Evolutionary conservation across 2,329 filamentous ascomycete species (phyloP).

Genomic region (Penicillium sp.): DNA sequence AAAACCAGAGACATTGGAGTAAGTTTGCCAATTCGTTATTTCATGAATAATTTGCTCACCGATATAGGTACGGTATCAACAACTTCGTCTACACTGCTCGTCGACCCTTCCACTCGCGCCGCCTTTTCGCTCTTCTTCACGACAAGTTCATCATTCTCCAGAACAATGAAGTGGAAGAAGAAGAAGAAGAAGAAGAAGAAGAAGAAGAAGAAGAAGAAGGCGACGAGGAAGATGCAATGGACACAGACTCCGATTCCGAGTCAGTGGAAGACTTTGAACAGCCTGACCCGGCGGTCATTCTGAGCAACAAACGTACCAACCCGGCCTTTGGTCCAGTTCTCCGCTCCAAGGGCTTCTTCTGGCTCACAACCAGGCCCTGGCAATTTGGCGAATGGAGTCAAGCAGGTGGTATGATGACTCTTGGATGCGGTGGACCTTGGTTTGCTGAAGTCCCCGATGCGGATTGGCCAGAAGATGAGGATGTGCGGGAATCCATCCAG

Average conservation of each 20-base stretch:
- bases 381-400: constrained; percentile 49
- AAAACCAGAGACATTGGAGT: constrained; percentile 70
- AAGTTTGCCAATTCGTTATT: constrained; percentile 20
- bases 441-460: constrained; percentile 59
- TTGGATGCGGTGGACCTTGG: constrained; percentile 49
- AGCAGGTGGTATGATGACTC: constrained; percentile 47
- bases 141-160: constrained; percentile 50
- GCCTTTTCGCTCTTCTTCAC: constrained; percentile 43
- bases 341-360: constrained; percentile 49
- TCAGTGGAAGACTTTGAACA: constrained; percentile 34
- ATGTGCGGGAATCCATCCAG: constrained; percentile 50
- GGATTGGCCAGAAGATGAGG: constrained; percentile 52
- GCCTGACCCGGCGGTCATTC: constrained; percentile 34
- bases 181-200: constrained; percentile 15
- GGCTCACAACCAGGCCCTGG: constrained; percentile 44
- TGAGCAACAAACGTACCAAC: constrained; percentile 42
- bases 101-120: constrained; percentile 50
- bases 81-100: constrained; percentile 68
- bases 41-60: neutral
- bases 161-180: constrained; percentile 32
- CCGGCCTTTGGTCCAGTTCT: constrained; percentile 42
- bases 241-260: constrained; percentile 29
- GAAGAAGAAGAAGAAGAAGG: constrained; percentile 24
- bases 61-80: constrained; percentile 61
- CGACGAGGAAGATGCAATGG: constrained; percentile 26